A percentile compares a stretch with the other conserved stretches of the same genome.
Conservation (phyloP, 495 filamentous ascomycete species). For the Neurospora intermedia region DNA sequence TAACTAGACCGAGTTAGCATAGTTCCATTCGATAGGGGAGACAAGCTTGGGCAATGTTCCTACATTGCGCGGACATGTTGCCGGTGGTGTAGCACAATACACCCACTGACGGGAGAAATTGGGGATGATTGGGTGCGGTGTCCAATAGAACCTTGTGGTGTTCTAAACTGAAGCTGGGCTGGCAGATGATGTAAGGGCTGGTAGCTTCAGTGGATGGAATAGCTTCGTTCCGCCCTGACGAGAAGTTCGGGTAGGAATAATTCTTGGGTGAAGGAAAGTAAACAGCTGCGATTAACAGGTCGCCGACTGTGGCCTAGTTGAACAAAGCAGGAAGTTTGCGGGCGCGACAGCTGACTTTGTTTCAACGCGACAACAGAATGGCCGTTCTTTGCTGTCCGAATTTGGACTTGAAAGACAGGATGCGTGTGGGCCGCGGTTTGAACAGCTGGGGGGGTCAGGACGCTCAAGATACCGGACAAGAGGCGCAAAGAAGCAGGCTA, state of each 20-base stretch:
- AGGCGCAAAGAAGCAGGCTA: neutral
- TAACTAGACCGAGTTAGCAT: constrained; percentile 39
- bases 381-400: neutral
- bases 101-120: constrained; percentile 11
- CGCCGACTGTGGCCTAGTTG: neutral
- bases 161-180: neutral
- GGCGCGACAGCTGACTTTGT: neutral
- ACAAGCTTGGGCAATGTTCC: neutral
- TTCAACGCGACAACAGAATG: neutral
- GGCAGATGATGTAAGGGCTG: neutral
- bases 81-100: constrained; percentile 5
- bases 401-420: neutral
- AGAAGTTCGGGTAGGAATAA: neutral
- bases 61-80: constrained; percentile 24
- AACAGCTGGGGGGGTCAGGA: neutral
- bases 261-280: neutral
- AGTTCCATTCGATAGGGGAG: neutral
- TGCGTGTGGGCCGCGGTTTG: neutral
- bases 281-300: neutral
- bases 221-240: neutral
- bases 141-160: neutral
- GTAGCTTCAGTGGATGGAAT: neutral
- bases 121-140: neutral
- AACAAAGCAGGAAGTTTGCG: neutral
- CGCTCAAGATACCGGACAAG: neutral